phyloP scores from a whole-genome alignment of 179 eudicot genomes.

The Spergularia azorica region DNA sequence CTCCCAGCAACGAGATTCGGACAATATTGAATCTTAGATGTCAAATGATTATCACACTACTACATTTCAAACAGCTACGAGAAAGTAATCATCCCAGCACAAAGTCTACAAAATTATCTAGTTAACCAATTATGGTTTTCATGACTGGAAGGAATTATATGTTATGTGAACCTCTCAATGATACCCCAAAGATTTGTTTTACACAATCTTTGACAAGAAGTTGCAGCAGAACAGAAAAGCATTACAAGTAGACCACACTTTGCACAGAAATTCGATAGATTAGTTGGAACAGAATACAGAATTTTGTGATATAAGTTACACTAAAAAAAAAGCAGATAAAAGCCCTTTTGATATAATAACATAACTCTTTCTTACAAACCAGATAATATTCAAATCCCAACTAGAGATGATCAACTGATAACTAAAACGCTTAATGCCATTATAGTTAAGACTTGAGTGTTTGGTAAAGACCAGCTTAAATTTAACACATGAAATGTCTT shows the following conservation, averaged over 20 bases:
- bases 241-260: not conserved
- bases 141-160: not conserved
- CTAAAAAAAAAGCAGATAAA: not conserved
- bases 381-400: constrained; percentile 13
- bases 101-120: not conserved
- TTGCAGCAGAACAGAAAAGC: not conserved
- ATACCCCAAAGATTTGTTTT: not conserved
- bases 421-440: constrained; percentile 3
- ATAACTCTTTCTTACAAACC: constrained; percentile 1
- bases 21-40: not conserved
- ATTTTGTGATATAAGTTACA: not conserved
- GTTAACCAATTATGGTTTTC: not conserved
- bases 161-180: not conserved
- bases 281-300: not conserved
- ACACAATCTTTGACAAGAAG: not conserved
- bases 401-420: not conserved
- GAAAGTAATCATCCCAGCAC: not conserved
- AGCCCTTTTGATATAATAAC: not conserved
- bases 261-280: not conserved
- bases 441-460: constrained; percentile 16
- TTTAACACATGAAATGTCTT: constrained; percentile 16
- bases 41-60: not conserved
- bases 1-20: not conserved
- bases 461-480: constrained; percentile 10
- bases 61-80: not conserved